Percentiles rank a stretch among this genome's conserved stretches.
Conservation (phyloP, 2,329 filamentous ascomycete species). For the Exophiala phaeomuriformis region DNA sequence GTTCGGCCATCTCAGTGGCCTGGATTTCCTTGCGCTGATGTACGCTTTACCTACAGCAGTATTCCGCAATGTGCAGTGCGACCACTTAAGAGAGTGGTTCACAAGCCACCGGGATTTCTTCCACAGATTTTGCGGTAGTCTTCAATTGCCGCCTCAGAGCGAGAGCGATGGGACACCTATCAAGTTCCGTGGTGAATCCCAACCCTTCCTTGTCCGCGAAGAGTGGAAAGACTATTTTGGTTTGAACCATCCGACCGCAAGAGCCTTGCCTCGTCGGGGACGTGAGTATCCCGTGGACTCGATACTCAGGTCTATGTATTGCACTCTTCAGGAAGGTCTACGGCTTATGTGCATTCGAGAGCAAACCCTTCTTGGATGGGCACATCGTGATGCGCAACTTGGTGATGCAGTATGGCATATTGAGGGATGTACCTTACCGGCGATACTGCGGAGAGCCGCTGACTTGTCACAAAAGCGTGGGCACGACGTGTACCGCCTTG, state of each 20-base stretch:
- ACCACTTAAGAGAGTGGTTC: slow-evolving; percentile 9
- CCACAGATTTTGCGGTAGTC: neutral
- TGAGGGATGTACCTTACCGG: slow-evolving; percentile 16
- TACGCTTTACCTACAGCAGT: slow-evolving; percentile 10
- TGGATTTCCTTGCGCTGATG: slow-evolving; percentile 13
- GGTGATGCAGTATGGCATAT: slow-evolving; percentile 18
- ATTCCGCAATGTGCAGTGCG: slow-evolving; percentile 2
- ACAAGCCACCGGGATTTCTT: slow-evolving; percentile 7
- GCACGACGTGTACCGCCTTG: slow-evolving; percentile 6
- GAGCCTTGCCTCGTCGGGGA: slow-evolving; percentile 3
- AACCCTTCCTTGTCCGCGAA: neutral
- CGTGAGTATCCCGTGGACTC: slow-evolving; percentile 8
- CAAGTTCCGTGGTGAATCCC: neutral
- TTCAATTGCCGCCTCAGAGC: neutral
- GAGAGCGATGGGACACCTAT: slow-evolving; percentile 3
- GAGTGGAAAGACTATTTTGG: slow-evolving; percentile 18
- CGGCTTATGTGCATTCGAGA: slow-evolving; percentile 16
- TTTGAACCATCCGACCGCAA: slow-evolving; percentile 2
- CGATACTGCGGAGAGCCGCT: slow-evolving; percentile 11
- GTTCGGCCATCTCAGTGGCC: slow-evolving; percentile 7
- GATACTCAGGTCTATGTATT: slow-evolving; percentile 10
- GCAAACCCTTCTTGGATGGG: slow-evolving; percentile 13
- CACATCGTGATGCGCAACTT: slow-evolving; percentile 12
- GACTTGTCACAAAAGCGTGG: slow-evolving; percentile 2
- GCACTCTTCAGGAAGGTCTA: slow-evolving; percentile 10